Base-by-base conservation (phyloP, 2,329 filamentous ascomycete genomes). In the Parastagonospora avenae region DNA sequence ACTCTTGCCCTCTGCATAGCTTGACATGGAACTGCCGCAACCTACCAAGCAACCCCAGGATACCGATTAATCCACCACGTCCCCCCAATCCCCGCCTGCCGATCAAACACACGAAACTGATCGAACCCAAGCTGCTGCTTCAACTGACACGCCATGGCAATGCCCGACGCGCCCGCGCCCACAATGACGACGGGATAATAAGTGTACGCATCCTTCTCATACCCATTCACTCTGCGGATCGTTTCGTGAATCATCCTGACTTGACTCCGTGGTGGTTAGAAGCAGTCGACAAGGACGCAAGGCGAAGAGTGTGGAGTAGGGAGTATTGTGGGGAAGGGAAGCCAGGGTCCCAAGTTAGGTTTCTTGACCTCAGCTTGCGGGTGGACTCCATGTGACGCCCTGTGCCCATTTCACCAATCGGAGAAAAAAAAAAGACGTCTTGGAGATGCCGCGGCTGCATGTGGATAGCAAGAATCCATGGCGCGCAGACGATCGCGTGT, bases 1-100 rank as follows among this genome's bases (percentile, higher is more conserved):
- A 30, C 10, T 31, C 14, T 42, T 28, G 12, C 24, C 27, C 39
- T 9, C 24, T 15, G 14, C 39, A 19, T 12, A 28, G 12, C 16
- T 12, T 24, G 19, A 24, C 19, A 36, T 15, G 31, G 16, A 40
- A 16, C 9, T 4, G 8, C 40, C 9, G 46, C 14, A 24, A 64
- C 61, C 43, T 57, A 70, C 65, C 63, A 68, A 40, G 63, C 60
- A 70, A 74, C 70, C 35, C 74, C 73, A 14, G 72, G 85, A 67
- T 88, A 88, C 29, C 78, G 75, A 64, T 87, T 88, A 38, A 80
- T 79, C 69, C 79, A 80, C 86, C 86, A 89, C 1, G 85, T 87
- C 7, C 86, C 86, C 29, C 85, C 85, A 37, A 87, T 76, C 2
- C 79, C 79, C 4, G 76, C 71, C 53, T 84, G 76, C 10, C 81